Base-by-base conservation (phyloP, 768 basidiomycete genomes). In the Russula sp. region DNA sequence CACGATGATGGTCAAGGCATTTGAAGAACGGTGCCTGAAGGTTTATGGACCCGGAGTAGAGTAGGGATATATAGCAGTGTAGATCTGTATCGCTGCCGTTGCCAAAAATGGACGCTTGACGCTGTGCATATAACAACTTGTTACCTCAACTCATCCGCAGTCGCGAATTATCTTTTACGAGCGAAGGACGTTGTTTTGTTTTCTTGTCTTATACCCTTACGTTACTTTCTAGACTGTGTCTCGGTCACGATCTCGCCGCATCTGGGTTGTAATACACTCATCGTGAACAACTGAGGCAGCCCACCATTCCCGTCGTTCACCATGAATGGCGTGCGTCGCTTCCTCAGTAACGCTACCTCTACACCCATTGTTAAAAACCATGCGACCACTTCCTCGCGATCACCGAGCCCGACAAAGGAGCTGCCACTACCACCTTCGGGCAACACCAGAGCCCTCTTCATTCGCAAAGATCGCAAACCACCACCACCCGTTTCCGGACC, bases 1-100 rank as follows among this genome's bases (percentile, higher is more conserved):
- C 3, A 84, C 83, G 68, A 80, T 88, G 75, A 98, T 97, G 93
- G 87, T 98, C 27, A 77, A 87, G 57, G 94, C 95, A 1, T 99
- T 99, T 69, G 94, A 98, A 75, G 80, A 87, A 66, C 82, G 94
- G 32, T 96, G 93, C 73, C 50, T 79, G 59, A 76, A 80, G 55
- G 77, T 96, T 6, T 94, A 94, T 69, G 89, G 91, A 5, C 72
- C 71, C 20, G 74, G 18, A 44, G 11, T 47, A 54, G 44, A 54
- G 9, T 60, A 54, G 52, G 35, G 5, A 6, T 18, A 44, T 14
- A 14, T 14, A 10, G 6, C 9, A 13, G 13, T 10, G 20, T 48
- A 37, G 2, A 18, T 37, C 16, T 20, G 34, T 57, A 13, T 47
- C 22, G 20, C 6, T 22, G 45, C 45, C 13, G 13, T 4, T 10